These are phyloP conservation scores for Ricinus communis DNA, from an alignment of 345 rosid species.

Conservation along the genomic window DNA sequence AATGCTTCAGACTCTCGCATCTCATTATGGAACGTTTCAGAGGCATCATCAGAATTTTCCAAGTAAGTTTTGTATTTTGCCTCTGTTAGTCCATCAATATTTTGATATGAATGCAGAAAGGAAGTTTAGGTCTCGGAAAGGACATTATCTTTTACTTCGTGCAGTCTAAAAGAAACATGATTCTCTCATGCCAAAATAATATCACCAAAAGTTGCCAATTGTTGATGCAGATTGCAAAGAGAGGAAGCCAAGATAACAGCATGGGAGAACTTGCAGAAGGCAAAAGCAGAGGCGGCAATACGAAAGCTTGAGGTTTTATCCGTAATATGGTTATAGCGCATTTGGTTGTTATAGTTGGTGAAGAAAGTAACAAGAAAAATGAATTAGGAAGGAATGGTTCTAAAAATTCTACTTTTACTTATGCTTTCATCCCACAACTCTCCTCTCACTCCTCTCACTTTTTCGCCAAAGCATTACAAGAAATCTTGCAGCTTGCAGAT, in stretches of 20 bases:
- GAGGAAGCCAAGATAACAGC: slow-evolving; percentile 92
- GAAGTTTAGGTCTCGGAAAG: background rate
- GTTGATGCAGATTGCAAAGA: slow-evolving; percentile 58
- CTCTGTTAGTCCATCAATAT: no score
- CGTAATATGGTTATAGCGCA: background rate
- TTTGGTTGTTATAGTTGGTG: background rate
- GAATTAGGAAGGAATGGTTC: no score
- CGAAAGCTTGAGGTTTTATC: slow-evolving; percentile 81
- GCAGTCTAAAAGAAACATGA: background rate
- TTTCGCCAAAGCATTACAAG: no score
- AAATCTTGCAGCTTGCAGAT: no score
- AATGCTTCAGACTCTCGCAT: slow-evolving; percentile 31
- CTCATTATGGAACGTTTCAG: slow-evolving; percentile 61
- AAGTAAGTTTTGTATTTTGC: slow-evolving; percentile 41
- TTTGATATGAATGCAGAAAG: background rate
- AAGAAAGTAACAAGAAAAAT: background rate
- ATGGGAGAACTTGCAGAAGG: slow-evolving; percentile 96
- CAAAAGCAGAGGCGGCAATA: slow-evolving; percentile 96
- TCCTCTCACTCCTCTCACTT: no score
- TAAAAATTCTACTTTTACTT: no score
- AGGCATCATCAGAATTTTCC: slow-evolving; percentile 55
- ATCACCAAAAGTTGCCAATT: background rate
- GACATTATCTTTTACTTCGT: background rate
- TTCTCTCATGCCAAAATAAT: background rate
- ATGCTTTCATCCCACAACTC: no score